Base-by-base conservation (phyloP, 2,329 filamentous ascomycete genomes). In the Alternaria ethzedia region DNA sequence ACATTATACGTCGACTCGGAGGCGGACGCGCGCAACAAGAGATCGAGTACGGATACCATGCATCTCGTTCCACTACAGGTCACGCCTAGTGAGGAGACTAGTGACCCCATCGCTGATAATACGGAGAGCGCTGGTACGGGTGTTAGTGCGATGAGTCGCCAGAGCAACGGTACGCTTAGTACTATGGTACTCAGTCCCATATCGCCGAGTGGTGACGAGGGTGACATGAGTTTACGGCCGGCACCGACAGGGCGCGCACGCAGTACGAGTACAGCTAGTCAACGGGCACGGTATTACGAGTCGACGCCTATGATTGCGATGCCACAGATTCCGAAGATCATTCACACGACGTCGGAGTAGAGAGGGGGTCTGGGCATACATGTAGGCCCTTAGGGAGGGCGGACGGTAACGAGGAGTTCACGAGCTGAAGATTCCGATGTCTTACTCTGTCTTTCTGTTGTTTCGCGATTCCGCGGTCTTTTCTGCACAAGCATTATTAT, bases 1-100 rank as follows among this genome's bases (percentile, higher is more conserved):
- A 73, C 70, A 0, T 56, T 79, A 11, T 78, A 76, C 43, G 68
- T 79, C 52, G 72, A 77, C 59, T 60, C 67, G 6, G 67, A 74
- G 43, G 50, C 57, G 13, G 66, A 74, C 3, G 64, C 61, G 11
- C 57, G 63, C 13, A 69, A 60, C 63, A 71, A 69, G 36, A 61
- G 68, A 9, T 54, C 60, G n/a, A 73, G 68, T 57, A 67, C 68
- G 32, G 75, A 77, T 8, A 72, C 70, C 4, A 65, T 70, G 30
- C 66, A 59, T 21, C 62, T 78, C 15, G 67, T 76, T 3, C 75
- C 77, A 2, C 66, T 79, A 3, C 73, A 75, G 21, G 54, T 77
- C 57, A 75, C 71, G 4, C 70, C 73, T 2, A 60, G 65, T 6
- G 69, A 73, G 8, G 69, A 75, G 43, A 21, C 52, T 4, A 41